Evolutionary conservation across 371 early-diverging fungal species (phyloP), one percentile per base, ranked within the genome.

Genomic region (Mucor mucedo): DNA sequence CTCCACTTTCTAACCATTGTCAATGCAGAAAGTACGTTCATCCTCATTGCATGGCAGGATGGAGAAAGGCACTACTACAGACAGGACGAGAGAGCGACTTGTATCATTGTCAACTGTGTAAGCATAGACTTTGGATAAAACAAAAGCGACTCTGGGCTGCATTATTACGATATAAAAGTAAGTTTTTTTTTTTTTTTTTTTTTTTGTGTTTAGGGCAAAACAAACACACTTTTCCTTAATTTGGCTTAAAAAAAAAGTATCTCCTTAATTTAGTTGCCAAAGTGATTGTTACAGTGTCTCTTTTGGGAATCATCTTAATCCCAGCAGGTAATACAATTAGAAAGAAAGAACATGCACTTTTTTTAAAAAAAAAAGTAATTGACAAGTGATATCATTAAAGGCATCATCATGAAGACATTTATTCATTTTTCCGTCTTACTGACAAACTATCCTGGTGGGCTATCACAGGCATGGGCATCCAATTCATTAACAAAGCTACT

Each of bases 21-120:
- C 21, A 21, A 21, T 21, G 21, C 47, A 81, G 82, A 41, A 86
- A 86, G 68, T 86, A 81, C 56, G 84, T 86, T 21, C 87, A 86
- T 65, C 71, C 80, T n/a, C 72, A 71, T 44, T 86, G 87, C 40
- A 73, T 86, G 38, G 81, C 73, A 13, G 81, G 79, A 11, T 86
- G 87, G 87, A 77, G 81, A 33, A 68, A 64, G 41, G 61, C 75
- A 57, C 44, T 76, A 4, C 49, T 73, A 32, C 55, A 63, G 11
- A 64, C 58, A 29, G 76, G 75, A 11, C 59, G 79, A 55, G 65
- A 70, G 7, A 63, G 47, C 3, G 79, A 82, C 40, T 52, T 74
- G 2, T 71, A 76, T 55, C 65, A 69, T 11, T 79, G 82, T 42
- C 75, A 76, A 16, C 59, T 82, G 8, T 82, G 76, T 40, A 70